A percentile compares a stretch with the other conserved stretches of the same genome.
Evolutionary conservation across 2,329 filamentous ascomycete genomes (phyloP).

Genomic region (Ophiostoma ips): DNA sequence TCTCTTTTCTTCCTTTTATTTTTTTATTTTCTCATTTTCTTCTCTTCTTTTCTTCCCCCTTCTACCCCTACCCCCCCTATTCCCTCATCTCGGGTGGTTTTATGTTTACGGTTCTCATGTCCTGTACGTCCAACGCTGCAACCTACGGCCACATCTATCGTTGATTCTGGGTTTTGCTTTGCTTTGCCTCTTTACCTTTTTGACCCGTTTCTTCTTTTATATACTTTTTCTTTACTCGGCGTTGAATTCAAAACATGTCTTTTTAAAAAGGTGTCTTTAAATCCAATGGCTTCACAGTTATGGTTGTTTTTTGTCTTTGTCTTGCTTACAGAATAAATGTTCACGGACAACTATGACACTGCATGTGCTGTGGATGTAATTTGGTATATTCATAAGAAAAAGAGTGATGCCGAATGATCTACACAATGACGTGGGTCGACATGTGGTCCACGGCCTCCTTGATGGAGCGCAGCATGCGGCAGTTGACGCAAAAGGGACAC

Average conservation of each 20-base stretch:
- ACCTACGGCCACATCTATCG: neutral
- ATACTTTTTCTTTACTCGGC: neutral
- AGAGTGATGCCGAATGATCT: too few relatives aligned
- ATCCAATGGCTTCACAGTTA: too few relatives aligned
- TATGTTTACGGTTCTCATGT: neutral
- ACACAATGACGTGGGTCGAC: slow-evolving; percentile 41
- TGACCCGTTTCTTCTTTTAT: neutral
- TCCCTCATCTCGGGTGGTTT: neutral
- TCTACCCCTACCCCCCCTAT: neutral
- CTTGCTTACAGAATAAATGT: too few relatives aligned
- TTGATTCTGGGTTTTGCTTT: neutral
- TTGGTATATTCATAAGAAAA: too few relatives aligned
- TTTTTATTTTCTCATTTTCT: neutral
- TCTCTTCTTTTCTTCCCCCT: neutral
- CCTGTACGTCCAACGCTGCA: neutral
- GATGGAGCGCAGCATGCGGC: slow-evolving; percentile 44
- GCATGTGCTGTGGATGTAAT: too few relatives aligned
- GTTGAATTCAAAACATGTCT: neutral
- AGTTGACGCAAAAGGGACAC: slow-evolving; percentile 48
- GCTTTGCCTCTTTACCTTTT: neutral
- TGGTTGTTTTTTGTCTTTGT: too few relatives aligned
- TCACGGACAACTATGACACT: too few relatives aligned
- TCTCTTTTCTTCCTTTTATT: neutral
- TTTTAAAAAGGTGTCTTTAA: too few relatives aligned
- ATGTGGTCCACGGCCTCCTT: slow-evolving; percentile 50